A percentile compares a stretch with the other conserved stretches of the same genome.
phyloP scores from a whole-genome alignment of 495 filamentous ascomycete genomes.

The Tuber aestivum region DNA sequence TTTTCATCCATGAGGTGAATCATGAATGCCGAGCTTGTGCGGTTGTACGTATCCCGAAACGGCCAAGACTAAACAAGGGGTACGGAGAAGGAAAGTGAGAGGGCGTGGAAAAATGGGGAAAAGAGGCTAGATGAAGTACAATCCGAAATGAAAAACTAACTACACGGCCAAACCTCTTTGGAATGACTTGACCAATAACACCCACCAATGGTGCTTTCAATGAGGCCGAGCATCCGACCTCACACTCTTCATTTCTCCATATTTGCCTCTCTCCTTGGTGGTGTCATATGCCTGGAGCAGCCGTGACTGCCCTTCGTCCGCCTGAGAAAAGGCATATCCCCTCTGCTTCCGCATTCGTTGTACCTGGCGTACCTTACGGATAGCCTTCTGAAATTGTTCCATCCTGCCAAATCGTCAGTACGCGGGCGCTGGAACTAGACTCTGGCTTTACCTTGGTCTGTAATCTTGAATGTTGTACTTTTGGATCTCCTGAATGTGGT shows the following conservation, averaged over 20 bases:
- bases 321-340: conserved; percentile 96
- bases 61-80: conserved; percentile 4
- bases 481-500: conserved; percentile 99
- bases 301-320: conserved; percentile 88
- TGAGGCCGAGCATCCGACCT: conserved; percentile 26
- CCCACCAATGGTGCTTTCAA: conserved; percentile 10
- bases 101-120: conserved; percentile 15
- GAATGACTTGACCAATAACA: conserved; percentile 26
- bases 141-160: conserved; percentile 19
- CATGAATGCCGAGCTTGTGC: neutral
- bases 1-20: neutral
- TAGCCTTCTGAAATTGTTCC: conserved; percentile 99
- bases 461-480: conserved; percentile 99
- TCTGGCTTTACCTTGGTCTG: conserved; percentile 61
- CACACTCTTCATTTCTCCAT: conserved; percentile 87
- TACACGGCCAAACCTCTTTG: conserved; percentile 28
- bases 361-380: conserved; percentile 95
- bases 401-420: conserved; percentile 54
- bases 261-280: conserved; percentile 79
- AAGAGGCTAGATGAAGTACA: conserved; percentile 23
- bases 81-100: conserved; percentile 9
- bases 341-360: conserved; percentile 99
- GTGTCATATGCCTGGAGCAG: conserved; percentile 97
- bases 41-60: neutral
- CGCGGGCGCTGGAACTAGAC: conserved; percentile 9